Percentiles rank a stretch among this genome's conserved stretches.
Conservation (phyloP, 345 rosid genomes). For the Syzygium grande region DNA sequence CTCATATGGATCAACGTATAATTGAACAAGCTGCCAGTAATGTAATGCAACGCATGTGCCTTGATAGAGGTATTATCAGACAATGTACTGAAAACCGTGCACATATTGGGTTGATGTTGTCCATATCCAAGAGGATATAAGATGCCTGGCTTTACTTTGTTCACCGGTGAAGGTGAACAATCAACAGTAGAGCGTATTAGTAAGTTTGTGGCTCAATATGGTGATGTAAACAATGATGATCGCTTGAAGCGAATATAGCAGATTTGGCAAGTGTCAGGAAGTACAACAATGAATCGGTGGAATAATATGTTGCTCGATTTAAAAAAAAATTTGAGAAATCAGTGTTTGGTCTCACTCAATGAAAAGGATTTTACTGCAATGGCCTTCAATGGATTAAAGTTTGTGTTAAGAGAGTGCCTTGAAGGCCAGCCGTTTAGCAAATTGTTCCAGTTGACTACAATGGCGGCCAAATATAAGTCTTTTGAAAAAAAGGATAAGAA, state of each 20-base stretch:
- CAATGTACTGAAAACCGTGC: not conserved
- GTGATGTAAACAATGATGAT: not conserved
- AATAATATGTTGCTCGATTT: not conserved
- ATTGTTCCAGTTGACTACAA: not conserved
- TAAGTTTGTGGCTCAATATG: not conserved
- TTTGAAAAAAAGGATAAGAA: not conserved
- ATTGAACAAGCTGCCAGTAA: accelerated
- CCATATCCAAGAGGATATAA: not conserved
- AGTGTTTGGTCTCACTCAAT: not conserved
- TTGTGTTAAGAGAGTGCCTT: not conserved
- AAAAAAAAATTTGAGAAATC: not conserved
- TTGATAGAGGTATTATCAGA: not conserved
- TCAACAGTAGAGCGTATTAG: not conserved
- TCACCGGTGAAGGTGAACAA: not conserved
- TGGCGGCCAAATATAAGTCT: not conserved
- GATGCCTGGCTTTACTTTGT: not conserved
- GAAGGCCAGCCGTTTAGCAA: not conserved
- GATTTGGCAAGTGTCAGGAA: not conserved
- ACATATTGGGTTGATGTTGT: not conserved
- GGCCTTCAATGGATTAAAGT: not conserved
- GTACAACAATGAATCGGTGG: not conserved
- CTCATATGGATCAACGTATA: not conserved
- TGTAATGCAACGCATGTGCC: not conserved
- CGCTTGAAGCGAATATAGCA: accelerated
- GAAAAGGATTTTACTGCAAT: not conserved